Evolutionary conservation across 1,139 yeast genomes (phyloP).

Genomic region (Pichia sp.): DNA sequence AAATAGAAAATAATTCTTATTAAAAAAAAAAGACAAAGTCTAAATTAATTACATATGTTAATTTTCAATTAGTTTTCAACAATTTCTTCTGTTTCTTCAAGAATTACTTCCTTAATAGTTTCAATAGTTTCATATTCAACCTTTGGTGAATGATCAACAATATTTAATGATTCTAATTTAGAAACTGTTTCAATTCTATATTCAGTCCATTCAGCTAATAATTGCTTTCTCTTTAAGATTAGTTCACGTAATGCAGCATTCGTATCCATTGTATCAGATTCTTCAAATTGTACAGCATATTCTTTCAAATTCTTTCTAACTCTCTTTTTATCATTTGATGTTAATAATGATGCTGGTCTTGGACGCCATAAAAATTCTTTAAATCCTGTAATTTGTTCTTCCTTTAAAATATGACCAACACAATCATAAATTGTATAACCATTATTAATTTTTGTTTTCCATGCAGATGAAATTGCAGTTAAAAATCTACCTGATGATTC

Average conservation of each 20-base stretch:
- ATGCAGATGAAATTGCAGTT: conserved; percentile 80
- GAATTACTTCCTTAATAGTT: conserved; percentile 58
- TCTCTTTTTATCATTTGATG: conserved; percentile 77
- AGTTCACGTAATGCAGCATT: conserved; percentile 88
- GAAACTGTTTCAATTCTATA: conserved; percentile 61
- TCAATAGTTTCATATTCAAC: conserved; percentile 61
- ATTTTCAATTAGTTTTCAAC: conserved; percentile 36
- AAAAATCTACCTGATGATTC: conserved; percentile 93
- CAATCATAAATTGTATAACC: conserved; percentile 86
- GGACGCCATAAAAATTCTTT: conserved; percentile 96
- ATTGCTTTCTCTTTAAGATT: conserved; percentile 75
- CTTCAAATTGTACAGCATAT: conserved; percentile 90
- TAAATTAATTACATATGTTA: not conserved
- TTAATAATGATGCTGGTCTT: conserved; percentile 75
- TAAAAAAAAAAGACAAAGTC: too few species aligned
- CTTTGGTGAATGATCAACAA: conserved; percentile 29
- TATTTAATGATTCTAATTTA: conserved; percentile 41
- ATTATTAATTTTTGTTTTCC: conserved; percentile 82
- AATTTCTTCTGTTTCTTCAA: conserved; percentile 75
- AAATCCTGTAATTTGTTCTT: conserved; percentile 75
- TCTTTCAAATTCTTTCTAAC: conserved; percentile 85
- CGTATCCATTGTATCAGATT: conserved; percentile 94
- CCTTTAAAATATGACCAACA: conserved; percentile 70
- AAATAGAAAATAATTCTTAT: not conserved
- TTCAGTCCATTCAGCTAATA: conserved; percentile 77